Conservation (phyloP, 495 filamentous ascomycete species). For the Daldinia bambusicola region DNA sequence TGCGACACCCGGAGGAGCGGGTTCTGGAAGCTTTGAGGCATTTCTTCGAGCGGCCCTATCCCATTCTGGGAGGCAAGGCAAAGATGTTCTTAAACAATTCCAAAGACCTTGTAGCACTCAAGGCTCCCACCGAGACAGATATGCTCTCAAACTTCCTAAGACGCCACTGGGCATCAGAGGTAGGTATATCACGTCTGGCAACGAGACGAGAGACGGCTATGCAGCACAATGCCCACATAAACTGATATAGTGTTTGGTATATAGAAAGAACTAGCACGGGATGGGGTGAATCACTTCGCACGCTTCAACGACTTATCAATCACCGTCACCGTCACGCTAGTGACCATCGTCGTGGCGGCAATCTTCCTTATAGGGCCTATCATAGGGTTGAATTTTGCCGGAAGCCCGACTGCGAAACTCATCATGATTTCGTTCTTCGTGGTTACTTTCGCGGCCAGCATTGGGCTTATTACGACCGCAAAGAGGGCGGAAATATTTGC, state of each 20-base stretch:
- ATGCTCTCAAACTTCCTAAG: too few species aligned
- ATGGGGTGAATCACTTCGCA: background rate
- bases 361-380: background rate
- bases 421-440: background rate
- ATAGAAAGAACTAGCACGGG: constrained; percentile 1
- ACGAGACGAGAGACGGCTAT: too few species aligned
- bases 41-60: background rate
- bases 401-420: background rate
- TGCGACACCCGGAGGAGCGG: too few species aligned
- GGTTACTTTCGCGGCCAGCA: background rate
- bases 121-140: too few species aligned
- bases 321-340: background rate
- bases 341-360: background rate
- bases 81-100: background rate
- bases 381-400: background rate
- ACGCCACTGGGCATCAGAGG: too few species aligned
- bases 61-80: background rate
- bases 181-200: too few species aligned
- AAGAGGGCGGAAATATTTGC: background rate
- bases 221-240: background rate
- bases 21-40: background rate
- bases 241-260: background rate
- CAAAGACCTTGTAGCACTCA: background rate
- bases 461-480: background rate
- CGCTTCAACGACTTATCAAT: background rate